Evolutionary conservation across 805 yeast genomes (phyloP).

Genomic region (Kazachstania psychrophila): DNA sequence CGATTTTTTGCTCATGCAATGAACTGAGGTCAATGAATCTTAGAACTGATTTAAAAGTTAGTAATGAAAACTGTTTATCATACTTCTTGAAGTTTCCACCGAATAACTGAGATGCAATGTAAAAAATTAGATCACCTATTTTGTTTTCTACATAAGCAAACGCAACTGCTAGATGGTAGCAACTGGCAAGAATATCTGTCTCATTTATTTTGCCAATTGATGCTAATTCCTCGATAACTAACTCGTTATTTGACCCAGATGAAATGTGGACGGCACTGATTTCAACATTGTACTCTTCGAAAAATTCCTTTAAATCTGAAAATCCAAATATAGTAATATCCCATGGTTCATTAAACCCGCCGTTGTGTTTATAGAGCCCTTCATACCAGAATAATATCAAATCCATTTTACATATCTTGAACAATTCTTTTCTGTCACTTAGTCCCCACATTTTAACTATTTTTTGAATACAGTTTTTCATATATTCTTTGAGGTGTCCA

Average conservation of each 20-base stretch:
- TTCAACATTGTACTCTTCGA: constrained; percentile 11
- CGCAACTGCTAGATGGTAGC: constrained; percentile 14
- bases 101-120: constrained; percentile 5
- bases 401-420: constrained; percentile 19
- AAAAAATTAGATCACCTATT: constrained; percentile 8
- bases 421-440: constrained; percentile 8
- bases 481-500: constrained; percentile 17
- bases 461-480: constrained; percentile 6
- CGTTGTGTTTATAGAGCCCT: neutral
- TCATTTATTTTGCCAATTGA: constrained; percentile 5
- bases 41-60: constrained; percentile 9
- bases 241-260: constrained; percentile 5
- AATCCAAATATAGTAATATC: constrained; percentile 17
- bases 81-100: constrained; percentile 7
- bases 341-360: constrained; percentile 6
- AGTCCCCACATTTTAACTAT: constrained; percentile 6
- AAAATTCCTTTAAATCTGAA: constrained; percentile 8
- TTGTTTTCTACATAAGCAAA: constrained; percentile 13
- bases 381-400: constrained; percentile 15
- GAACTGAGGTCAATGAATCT: constrained; percentile 16
- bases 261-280: constrained; percentile 17
- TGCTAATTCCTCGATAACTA: constrained; percentile 7
- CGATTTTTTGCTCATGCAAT: constrained; percentile 4
- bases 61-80: constrained; percentile 1
- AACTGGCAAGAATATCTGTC: constrained; percentile 8